Evolutionary conservation across 2,329 filamentous ascomycete genomes (phyloP).

Genomic region (Cercospora beticola): DNA sequence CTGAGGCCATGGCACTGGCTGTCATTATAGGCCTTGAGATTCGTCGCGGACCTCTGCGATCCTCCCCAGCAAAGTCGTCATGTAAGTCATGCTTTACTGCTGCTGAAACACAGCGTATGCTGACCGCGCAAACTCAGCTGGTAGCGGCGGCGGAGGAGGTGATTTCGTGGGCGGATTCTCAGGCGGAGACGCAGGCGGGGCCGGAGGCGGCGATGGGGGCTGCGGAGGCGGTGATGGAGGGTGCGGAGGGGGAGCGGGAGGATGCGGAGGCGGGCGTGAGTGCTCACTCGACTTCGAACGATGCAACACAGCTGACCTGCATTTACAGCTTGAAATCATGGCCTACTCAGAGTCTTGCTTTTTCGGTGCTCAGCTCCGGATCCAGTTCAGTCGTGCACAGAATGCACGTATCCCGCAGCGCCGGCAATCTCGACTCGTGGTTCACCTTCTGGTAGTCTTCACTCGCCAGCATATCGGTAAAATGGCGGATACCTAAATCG

Average conservation of each 20-base stretch:
- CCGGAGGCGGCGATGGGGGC: neutral
- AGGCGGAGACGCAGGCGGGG: too few relatives aligned
- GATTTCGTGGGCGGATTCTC: neutral
- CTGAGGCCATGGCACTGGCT: neutral
- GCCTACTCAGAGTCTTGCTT: slow-evolving; percentile 22
- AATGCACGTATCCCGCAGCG: slow-evolving; percentile 40
- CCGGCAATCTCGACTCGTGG: slow-evolving; percentile 51
- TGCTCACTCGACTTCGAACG: neutral
- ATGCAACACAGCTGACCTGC: neutral
- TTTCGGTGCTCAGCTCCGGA: slow-evolving; percentile 25
- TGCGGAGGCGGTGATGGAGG: neutral
- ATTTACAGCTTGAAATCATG: neutral
- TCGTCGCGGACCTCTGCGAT: neutral
- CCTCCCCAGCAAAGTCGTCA: neutral
- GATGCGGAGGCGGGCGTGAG: neutral
- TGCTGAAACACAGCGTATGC: neutral
- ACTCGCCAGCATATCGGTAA: slow-evolving; percentile 60
- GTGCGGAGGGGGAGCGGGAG: neutral
- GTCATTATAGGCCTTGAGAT: slow-evolving; percentile 3
- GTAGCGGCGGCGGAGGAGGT: too few relatives aligned
- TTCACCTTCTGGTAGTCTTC: slow-evolving; percentile 62
- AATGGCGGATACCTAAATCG: slow-evolving; percentile 51
- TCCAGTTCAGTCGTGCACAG: slow-evolving; percentile 41
- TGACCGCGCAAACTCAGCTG: neutral
- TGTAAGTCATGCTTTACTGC: neutral